Percentiles rank a stretch among this genome's conserved stretches.
Conservation (phyloP, 2,329 filamentous ascomycete species). For the Penicillium sclerotigenum region DNA sequence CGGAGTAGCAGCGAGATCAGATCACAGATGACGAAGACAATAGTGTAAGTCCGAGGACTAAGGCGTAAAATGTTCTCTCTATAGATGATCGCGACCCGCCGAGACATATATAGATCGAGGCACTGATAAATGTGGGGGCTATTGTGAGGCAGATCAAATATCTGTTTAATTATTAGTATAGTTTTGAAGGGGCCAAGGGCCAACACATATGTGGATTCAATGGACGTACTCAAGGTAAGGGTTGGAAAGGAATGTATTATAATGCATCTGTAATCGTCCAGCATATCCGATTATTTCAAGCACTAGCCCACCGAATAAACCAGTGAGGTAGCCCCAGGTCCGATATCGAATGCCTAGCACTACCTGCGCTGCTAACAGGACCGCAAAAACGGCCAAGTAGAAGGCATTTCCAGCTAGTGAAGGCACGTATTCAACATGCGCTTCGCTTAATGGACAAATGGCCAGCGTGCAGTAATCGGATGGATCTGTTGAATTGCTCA, state of each 20-base stretch:
- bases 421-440: conserved; percentile 13
- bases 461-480: conserved; percentile 11
- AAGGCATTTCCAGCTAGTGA: conserved; percentile 14
- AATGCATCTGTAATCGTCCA: conserved; percentile 3
- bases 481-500: background rate
- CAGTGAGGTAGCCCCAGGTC: conserved; percentile 11
- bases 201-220: background rate
- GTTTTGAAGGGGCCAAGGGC: background rate
- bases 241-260: background rate
- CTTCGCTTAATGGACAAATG: conserved; percentile 9
- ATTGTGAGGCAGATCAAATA: background rate
- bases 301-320: background rate
- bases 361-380: conserved; percentile 7
- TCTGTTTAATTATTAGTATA: background rate
- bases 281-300: conserved; percentile 3
- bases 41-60: conserved; percentile 32
- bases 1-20: conserved; percentile 60
- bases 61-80: conserved; percentile 29
- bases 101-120: background rate
- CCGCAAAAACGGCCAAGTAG: conserved; percentile 9
- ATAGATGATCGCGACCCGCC: background rate
- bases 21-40: conserved; percentile 61
- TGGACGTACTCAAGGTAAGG: conserved; percentile 4
- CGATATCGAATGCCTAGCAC: conserved; percentile 5
- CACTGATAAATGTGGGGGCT: background rate